Evolutionary conservation across 345 rosid genomes (phyloP), one percentile per base, ranked within the genome.

Genomic region (Gossypium longicalyx): DNA sequence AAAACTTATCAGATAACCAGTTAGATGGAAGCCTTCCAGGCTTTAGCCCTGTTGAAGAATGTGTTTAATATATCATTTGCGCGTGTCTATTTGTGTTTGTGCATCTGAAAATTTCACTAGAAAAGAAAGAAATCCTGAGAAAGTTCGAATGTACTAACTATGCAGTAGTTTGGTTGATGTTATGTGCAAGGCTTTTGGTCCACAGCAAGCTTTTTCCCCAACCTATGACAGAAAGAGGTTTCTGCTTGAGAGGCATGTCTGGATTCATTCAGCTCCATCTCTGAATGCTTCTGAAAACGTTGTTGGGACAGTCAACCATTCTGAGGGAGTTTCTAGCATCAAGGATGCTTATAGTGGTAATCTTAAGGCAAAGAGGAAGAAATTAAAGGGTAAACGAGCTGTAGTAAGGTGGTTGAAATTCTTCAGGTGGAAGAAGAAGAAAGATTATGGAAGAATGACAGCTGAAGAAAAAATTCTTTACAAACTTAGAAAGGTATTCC

Each of bases 401-500:
- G 93, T 93, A 41, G 94, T 91, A 15, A 85, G 89, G 83, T 93
- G 97, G 98, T 83, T 95, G 6, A 95, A 91, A 84, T 85, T 77
- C 82, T 90, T 95, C 83, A 86, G 97, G 77, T 91, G 91, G 90
- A 93, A 96, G 91, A 96, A 93, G 83, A 93, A 90, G 90, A 95
- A 89, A 85, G 97, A 90, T 53, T 85, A 80, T 45, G 90, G 86
- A 79, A 89, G 97, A 81, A 91, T 95, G 99, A 95, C 97, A 20
- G 70, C 83, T 2, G 98, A 93, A 82, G 97, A 95, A 80, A 93
- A 89, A 74, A 63, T 91, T 73, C 75, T 93, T 47, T 89, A 79
- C 87, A 95, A 95, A 79, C 80, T 95, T 77, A 86, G 78, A 65
- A 93, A 88, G 97, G 97, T 89, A 48, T 38, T 53, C 57, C 25